Conservation (phyloP, 768 basidiomycete species). For the Phanerochaete carnosa region DNA sequence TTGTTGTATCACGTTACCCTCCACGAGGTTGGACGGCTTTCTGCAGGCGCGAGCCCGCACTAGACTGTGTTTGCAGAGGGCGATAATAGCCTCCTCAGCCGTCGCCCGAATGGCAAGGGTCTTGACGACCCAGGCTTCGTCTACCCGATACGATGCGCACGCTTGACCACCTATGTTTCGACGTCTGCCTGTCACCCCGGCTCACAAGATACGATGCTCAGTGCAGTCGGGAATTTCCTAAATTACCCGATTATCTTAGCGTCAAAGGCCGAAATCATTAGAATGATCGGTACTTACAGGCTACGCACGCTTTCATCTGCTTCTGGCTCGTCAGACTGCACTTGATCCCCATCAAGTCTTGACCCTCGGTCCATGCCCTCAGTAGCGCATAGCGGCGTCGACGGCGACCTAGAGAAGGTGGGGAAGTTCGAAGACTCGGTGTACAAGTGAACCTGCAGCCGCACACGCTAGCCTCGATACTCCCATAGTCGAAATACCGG, state of each 20-base stretch:
- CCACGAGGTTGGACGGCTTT: constrained; percentile 37
- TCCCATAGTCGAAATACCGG: background rate
- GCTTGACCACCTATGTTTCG: constrained; percentile 83
- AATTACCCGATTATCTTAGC: background rate
- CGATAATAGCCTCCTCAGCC: constrained; percentile 76
- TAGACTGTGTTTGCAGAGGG: constrained; percentile 53
- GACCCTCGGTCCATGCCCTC: constrained; percentile 68
- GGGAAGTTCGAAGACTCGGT: constrained; percentile 66
- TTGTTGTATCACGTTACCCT: constrained; percentile 74
- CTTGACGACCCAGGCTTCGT: constrained; percentile 71
- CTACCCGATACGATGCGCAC: constrained; percentile 89
- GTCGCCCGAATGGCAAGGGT: constrained; percentile 78
- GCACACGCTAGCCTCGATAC: background rate
- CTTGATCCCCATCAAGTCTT: constrained; percentile 61
- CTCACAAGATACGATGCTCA: constrained; percentile 86
- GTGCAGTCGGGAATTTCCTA: constrained; percentile 85
- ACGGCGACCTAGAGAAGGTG: constrained; percentile 70
- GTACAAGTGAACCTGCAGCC: constrained; percentile 52
- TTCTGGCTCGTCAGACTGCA: constrained; percentile 60
- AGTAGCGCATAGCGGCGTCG: constrained; percentile 66
- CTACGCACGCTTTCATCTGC: constrained; percentile 63
- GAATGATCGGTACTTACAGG: constrained; percentile 49
- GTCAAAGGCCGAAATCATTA: background rate
- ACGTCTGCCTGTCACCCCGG: constrained; percentile 92
- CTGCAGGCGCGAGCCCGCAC: constrained; percentile 40